Percentiles rank a stretch among this genome's conserved stretches.
Evolutionary conservation across 2,329 filamentous ascomycete species (phyloP).

Genomic region (Arthrobotrys iridis): DNA sequence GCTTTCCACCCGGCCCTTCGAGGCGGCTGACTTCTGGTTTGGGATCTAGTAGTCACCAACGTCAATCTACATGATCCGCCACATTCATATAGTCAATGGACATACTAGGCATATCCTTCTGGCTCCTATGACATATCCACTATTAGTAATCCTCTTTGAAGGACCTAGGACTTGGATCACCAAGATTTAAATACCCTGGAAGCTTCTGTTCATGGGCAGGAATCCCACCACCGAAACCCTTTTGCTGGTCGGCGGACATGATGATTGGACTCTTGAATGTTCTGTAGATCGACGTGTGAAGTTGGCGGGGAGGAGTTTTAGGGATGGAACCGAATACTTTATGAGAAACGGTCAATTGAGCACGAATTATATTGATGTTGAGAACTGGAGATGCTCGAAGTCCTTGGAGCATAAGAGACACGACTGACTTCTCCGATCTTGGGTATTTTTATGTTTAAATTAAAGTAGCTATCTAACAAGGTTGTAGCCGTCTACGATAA

Average conservation of each 20-base stretch:
- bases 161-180: neutral
- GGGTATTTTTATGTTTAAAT: too few relatives aligned
- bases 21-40: conserved; percentile 38
- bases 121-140: conserved; percentile 1
- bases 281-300: neutral
- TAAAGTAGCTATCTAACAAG: too few relatives aligned
- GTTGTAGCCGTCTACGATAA: too few relatives aligned
- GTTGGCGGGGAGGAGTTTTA: neutral
- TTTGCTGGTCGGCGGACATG: conserved; percentile 23
- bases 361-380: neutral
- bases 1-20: conserved; percentile 36
- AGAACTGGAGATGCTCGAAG: neutral
- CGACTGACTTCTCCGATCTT: too few relatives aligned
- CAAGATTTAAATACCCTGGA: conserved; percentile 5
- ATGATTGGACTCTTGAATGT: neutral
- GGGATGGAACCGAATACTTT: neutral
- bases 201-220: conserved; percentile 17
- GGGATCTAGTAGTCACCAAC: conserved; percentile 9
- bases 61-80: neutral
- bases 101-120: conserved; percentile 37
- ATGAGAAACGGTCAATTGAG: neutral
- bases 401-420: too few relatives aligned
- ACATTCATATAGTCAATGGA: neutral
- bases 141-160: neutral
- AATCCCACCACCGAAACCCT: conserved; percentile 32